A percentile compares a stretch with the other conserved stretches of the same genome.
phyloP scores from a whole-genome alignment of 2,329 filamentous ascomycete species.

The Paraphoma chrysanthemicola region DNA sequence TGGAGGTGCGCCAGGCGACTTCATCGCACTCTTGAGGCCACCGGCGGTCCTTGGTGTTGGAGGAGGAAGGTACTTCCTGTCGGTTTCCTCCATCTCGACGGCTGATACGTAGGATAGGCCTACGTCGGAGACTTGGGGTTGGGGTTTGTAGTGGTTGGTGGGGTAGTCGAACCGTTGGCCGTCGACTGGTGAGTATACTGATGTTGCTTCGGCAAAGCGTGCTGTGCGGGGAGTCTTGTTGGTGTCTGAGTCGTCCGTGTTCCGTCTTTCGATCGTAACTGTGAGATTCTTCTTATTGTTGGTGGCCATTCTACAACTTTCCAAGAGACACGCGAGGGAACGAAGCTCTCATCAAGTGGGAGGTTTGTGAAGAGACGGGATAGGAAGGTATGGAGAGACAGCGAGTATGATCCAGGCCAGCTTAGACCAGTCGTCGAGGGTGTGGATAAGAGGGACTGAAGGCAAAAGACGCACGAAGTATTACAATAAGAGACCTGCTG shows the following conservation, averaged over 20 bases:
- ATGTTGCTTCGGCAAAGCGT: constrained; percentile 81
- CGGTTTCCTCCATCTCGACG: constrained; percentile 63
- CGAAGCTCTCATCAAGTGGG: constrained; percentile 43
- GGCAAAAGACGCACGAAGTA: constrained; percentile 44
- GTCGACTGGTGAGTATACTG: constrained; percentile 79
- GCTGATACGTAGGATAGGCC: constrained; percentile 86
- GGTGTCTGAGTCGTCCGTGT: constrained; percentile 51
- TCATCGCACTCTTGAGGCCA: constrained; percentile 86
- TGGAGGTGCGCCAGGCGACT: constrained; percentile 80
- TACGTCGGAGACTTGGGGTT: constrained; percentile 81
- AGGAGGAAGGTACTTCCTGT: constrained; percentile 56
- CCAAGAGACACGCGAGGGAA: constrained; percentile 35
- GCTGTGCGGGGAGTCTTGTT: constrained; percentile 74
- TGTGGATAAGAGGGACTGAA: constrained; percentile 30
- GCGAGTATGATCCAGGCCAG: constrained; percentile 48
- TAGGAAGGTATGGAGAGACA: constrained; percentile 34
- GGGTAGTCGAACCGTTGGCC: constrained; percentile 60
- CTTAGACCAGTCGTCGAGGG: constrained; percentile 45
- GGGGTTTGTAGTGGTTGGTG: constrained; percentile 62
- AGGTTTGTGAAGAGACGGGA: constrained; percentile 11
- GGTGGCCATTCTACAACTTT: constrained; percentile 54
- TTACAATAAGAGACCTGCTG: constrained; percentile 53
- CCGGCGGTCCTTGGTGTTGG: constrained; percentile 73
- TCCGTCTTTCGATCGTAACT: constrained; percentile 52
- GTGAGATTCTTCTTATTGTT: constrained; percentile 52